phyloP scores from a whole-genome alignment of 495 filamentous ascomycete species.

The Margaritispora aquatica region DNA sequence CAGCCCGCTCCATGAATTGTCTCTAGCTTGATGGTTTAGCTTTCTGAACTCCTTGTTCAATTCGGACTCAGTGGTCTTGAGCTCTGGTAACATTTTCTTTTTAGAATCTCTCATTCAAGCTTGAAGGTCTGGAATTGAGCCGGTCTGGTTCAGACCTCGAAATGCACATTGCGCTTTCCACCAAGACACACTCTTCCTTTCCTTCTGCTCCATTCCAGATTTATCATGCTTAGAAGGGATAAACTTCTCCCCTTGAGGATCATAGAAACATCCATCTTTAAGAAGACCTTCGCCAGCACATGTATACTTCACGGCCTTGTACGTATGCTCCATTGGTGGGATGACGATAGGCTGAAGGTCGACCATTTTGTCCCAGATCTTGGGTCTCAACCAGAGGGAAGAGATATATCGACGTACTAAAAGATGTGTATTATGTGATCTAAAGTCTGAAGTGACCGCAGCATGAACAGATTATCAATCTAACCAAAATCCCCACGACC shows the following conservation, averaged over 20 bases:
- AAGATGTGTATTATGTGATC: too few relatives aligned
- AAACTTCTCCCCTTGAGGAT: neutral
- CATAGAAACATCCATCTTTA: conserved; percentile 4
- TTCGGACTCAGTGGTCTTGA: conserved; percentile 6
- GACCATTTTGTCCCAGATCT: neutral
- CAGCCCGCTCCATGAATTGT: neutral
- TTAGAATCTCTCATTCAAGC: conserved; percentile 3
- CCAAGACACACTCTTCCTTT: conserved; percentile 1
- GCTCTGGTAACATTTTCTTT: conserved; percentile 7
- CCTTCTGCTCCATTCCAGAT: neutral
- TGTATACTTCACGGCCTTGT: conserved; percentile 5
- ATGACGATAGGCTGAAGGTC: conserved; percentile 6
- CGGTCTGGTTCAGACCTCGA: conserved; percentile 6
- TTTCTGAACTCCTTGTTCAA: conserved; percentile 8
- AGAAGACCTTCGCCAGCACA: neutral
- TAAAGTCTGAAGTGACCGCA: too few relatives aligned
- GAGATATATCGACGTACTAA: too few relatives aligned
- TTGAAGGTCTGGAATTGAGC: conserved; percentile 7
- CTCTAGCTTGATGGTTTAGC: neutral
- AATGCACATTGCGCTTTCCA: conserved; percentile 18
- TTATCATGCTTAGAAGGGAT: conserved; percentile 6
- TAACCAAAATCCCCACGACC: too few relatives aligned
- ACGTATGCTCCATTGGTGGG: neutral
- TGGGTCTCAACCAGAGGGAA: too few relatives aligned
- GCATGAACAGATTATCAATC: too few relatives aligned